Evolutionary conservation across 768 basidiomycete species (phyloP).

Genomic region (Imleria badia): DNA sequence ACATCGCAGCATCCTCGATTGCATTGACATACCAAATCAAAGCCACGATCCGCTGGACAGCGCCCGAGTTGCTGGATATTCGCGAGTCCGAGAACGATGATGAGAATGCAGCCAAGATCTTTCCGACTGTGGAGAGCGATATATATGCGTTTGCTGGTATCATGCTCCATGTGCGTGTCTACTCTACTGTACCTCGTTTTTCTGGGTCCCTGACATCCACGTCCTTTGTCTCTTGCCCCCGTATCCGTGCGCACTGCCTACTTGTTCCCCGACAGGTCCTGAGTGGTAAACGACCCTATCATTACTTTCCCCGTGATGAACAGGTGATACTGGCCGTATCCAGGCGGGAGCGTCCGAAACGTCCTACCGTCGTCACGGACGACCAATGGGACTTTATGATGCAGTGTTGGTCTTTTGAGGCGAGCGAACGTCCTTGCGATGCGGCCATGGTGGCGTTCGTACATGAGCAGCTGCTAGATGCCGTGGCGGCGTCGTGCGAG

Average conservation of each 20-base stretch:
- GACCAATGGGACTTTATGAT: slow-evolving; percentile 26
- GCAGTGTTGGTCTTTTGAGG: slow-evolving; percentile 29
- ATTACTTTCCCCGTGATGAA: slow-evolving; percentile 19
- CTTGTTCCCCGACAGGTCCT: slow-evolving; percentile 10
- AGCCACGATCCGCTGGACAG: slow-evolving; percentile 52
- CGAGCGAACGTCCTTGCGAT: slow-evolving; percentile 32
- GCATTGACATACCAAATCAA: slow-evolving; percentile 31
- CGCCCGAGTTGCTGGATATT: slow-evolving; percentile 38
- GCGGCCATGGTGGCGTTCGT: slow-evolving; percentile 27
- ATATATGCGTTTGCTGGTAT: slow-evolving; percentile 34
- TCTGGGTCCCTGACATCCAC: neutral
- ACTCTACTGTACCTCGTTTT: neutral
- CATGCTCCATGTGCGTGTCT: slow-evolving; percentile 22
- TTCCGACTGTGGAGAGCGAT: slow-evolving; percentile 35
- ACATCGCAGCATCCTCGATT: slow-evolving; percentile 33
- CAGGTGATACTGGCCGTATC: slow-evolving; percentile 21
- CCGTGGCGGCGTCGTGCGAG: neutral
- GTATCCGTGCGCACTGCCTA: neutral
- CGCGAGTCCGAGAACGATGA: neutral
- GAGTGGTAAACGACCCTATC: slow-evolving; percentile 25
- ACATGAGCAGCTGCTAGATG: slow-evolving; percentile 13
- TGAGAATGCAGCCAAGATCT: neutral
- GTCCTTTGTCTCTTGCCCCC: too few species aligned
- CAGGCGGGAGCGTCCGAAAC: slow-evolving; percentile 9
- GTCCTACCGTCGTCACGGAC: slow-evolving; percentile 17